Base-by-base conservation (phyloP, 2,329 filamentous ascomycete species). In the Gliomastix tumulicola region DNA sequence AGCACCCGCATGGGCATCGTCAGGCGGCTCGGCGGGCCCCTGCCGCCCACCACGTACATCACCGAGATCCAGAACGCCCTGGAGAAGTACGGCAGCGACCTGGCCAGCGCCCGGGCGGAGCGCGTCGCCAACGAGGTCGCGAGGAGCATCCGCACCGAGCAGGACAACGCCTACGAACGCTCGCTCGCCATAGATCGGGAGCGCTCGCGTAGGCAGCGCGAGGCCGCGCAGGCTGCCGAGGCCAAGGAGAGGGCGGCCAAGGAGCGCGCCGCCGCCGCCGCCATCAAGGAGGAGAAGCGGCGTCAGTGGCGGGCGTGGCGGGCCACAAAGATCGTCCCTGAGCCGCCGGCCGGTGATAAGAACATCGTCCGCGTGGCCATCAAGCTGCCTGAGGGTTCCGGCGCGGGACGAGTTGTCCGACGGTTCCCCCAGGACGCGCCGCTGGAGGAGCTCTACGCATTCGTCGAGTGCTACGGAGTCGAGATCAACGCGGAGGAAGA, bases 151-250 rank as follows among this genome's bases (percentile, higher is more conserved):
- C 77, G 89, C n/a, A 76, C 84, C 42, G 80, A 95, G 57, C 92
- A 98, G 56, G 88, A 97, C 55, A 84, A 79, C 9, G 92, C 92
- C 1, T 98, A 98, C 57, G 89, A 98, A 62, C 79, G 88, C 42
- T 94, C 87, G 0, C 68, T 98, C 21, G 90, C 89, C 9, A 79
- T 81, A 41, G 92, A 98, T 59, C 74, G 89, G 27, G 89, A 95
- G 57, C 82, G 90, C 16, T 84, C 86, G 1, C 73, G 85, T 21
- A 77, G 83, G 55, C 78, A 77, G 54, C 76, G 76, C 34, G 88
- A 94, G 56, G 88, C 84, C 3, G 87, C 87, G 39, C 75, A 76
- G 1, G 74, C 76, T 1, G 84, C 83, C 15, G 76, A 74, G 20
- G 81, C 81, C 44, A 83, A 79, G 11, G 77, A 81, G 45, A 76